These are phyloP conservation scores for Mallotus japonicus DNA, from an alignment of 441 rosid genomes.

Conservation along the genomic window DNA sequence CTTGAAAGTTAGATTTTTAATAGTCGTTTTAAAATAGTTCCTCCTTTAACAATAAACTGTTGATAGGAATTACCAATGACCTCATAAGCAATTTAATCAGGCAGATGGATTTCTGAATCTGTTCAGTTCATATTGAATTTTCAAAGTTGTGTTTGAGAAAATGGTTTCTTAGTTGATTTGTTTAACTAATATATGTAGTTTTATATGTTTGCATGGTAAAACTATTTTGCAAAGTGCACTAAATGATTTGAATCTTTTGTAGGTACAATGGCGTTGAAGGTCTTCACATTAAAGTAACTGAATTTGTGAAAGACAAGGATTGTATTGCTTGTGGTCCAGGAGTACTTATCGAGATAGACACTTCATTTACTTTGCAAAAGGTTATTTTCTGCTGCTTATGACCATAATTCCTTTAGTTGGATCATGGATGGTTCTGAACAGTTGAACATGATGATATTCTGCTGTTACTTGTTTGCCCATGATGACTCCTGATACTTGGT, in stretches of 20 bases:
- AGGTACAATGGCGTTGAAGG: slow-evolving; percentile 90
- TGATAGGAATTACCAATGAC: neutral
- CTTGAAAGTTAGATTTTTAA: neutral
- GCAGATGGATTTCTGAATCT: neutral
- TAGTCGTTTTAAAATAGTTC: neutral
- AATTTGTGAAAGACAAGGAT: slow-evolving; percentile 71
- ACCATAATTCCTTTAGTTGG: slow-evolving; percentile 1
- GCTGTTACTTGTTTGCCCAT: neutral
- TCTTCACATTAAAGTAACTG: slow-evolving; percentile 81
- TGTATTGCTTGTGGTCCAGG: slow-evolving; percentile 96
- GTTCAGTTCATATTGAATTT: neutral
- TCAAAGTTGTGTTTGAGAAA: neutral
- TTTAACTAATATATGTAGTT: neutral
- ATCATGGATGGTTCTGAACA: neutral
- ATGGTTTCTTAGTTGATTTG: neutral
- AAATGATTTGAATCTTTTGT: slow-evolving; percentile 21
- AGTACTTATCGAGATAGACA: slow-evolving; percentile 71
- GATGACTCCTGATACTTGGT: neutral
- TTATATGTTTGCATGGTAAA: neutral
- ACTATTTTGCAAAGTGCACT: neutral
- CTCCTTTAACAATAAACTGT: neutral
- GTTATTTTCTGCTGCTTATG: slow-evolving; percentile 35
- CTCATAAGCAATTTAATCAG: neutral
- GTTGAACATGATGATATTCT: slow-evolving; percentile 3
- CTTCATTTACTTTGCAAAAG: slow-evolving; percentile 70